Evolutionary conservation across 2,329 filamentous ascomycete species (phyloP), one percentile per base, ranked within the genome.

Genomic region (Cucurbitaria berberidis): DNA sequence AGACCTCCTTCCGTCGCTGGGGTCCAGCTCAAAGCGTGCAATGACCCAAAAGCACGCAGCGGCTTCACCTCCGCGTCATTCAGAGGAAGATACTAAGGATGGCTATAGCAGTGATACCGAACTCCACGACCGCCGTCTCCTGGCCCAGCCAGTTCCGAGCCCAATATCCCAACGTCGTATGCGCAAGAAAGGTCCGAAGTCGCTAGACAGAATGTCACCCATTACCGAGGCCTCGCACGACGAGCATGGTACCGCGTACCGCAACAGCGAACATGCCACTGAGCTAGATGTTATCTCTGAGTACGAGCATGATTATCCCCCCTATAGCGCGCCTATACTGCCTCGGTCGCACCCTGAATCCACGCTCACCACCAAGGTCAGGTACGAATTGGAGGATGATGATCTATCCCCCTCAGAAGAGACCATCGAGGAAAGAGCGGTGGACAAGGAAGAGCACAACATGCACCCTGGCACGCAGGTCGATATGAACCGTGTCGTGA

Each of bases 191-290:
- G 34, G 27, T 1, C 32, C 53, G 21, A 68, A 63, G 44, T 44
- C 45, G 9, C 44, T 69, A 3, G 48, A 67, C 22, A 49, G 45
- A 8, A 66, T 69, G 65, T 47, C 65, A 3, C 60, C 66, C 9
- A 69, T 69, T 45, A 68, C 59, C 13, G 67, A 69, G 46, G 45
- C 52, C 15, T 64, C 63, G 13, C 42, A 53, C 34, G 64, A 63
- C n/a, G 57, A 59, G 21, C 41, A 62, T 15, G 48, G 48, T 10
- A 30, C 46, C 19, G 46, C 40, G 5, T 61, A 59, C n/a, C 48
- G 48, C 22, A 45, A 44, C 29, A 55, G 35, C 24, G 59, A 60
- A 38, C 55, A 53, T 34, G 45, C 51, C 11, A 48, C 54, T 5
- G 59, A 63, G 45, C 34, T 63, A 10, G 53, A 62, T n/a, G 51